These are phyloP conservation scores for Yamadazyma sp. DNA, from an alignment of 805 yeast species.

Conservation along the genomic window DNA sequence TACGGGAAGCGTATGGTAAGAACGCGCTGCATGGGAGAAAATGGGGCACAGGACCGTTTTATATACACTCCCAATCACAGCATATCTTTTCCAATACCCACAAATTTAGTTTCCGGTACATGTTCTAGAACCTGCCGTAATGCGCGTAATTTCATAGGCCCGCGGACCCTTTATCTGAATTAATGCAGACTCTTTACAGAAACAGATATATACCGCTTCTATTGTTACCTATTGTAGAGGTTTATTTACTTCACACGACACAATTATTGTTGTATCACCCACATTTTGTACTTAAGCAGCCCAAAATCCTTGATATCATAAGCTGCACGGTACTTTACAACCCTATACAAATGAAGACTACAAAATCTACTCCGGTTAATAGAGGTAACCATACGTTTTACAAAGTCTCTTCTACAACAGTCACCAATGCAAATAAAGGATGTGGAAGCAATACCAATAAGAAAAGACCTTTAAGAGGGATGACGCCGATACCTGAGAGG, in stretches of 20 bases:
- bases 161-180: conserved; percentile 6
- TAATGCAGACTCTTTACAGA: conserved; percentile 3
- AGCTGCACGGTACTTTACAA: not conserved
- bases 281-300: too few species aligned
- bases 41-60: too few species aligned
- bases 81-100: too few species aligned
- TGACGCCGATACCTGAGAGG: conserved; percentile 8
- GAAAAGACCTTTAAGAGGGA: conserved; percentile 3
- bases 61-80: too few species aligned
- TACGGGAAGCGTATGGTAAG: too few species aligned
- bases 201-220: conserved; percentile 3
- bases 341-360: conserved; percentile 3
- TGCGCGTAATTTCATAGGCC: conserved; percentile 1
- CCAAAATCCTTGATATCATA: not conserved
- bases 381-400: conserved; percentile 11
- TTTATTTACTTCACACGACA: conserved; percentile 4
- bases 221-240: conserved; percentile 4
- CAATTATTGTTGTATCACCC: too few species aligned
- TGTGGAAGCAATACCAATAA: not conserved
- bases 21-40: too few species aligned
- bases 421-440: conserved; percentile 11
- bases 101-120: too few species aligned
- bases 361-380: conserved; percentile 4
- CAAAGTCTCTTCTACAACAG: conserved; percentile 7
- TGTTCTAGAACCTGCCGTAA: too few species aligned